Conservation (phyloP, 352 stramenopile species). For the Lagenidium sp. region DNA sequence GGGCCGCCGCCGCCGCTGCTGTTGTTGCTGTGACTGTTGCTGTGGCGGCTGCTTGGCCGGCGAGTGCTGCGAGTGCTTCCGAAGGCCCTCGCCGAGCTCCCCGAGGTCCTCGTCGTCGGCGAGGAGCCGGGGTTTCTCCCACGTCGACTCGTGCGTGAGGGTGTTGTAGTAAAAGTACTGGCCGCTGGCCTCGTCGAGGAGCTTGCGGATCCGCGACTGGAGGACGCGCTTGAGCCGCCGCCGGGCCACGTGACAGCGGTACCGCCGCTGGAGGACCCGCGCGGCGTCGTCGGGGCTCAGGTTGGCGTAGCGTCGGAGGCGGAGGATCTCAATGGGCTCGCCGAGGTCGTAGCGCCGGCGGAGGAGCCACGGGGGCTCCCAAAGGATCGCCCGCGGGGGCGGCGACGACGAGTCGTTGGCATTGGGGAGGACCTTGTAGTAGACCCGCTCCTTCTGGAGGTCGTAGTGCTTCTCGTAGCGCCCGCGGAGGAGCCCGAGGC, state of each 20-base stretch:
- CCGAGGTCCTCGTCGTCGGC: conserved; percentile 8
- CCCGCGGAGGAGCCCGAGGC: conserved; percentile 14
- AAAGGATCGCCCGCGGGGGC: conserved; percentile 10
- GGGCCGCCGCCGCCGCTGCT: neutral
- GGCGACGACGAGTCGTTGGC: neutral
- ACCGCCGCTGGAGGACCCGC: conserved; percentile 39
- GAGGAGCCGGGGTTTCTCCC: conserved; percentile 49
- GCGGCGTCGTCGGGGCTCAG: conserved; percentile 46
- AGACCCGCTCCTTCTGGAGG: conserved; percentile 38
- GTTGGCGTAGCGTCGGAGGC: conserved; percentile 29
- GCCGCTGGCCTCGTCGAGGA: conserved; percentile 38
- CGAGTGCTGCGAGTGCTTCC: no score
- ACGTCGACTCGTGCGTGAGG: conserved; percentile 56
- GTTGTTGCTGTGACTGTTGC: neutral
- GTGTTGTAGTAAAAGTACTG: conserved; percentile 70
- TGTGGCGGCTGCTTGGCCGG: conserved; percentile 4
- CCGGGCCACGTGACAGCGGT: conserved; percentile 26
- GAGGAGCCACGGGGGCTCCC: conserved; percentile 22
- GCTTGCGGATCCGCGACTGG: conserved; percentile 40
- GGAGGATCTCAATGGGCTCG: conserved; percentile 53
- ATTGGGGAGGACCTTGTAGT: conserved; percentile 31
- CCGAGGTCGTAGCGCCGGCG: conserved; percentile 49
- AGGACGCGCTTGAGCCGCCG: conserved; percentile 30
- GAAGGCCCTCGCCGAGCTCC: no score
- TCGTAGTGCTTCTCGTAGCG: conserved; percentile 71